Base-by-base conservation (phyloP, 371 early-diverging fungal species). In the Circinella minor region DNA sequence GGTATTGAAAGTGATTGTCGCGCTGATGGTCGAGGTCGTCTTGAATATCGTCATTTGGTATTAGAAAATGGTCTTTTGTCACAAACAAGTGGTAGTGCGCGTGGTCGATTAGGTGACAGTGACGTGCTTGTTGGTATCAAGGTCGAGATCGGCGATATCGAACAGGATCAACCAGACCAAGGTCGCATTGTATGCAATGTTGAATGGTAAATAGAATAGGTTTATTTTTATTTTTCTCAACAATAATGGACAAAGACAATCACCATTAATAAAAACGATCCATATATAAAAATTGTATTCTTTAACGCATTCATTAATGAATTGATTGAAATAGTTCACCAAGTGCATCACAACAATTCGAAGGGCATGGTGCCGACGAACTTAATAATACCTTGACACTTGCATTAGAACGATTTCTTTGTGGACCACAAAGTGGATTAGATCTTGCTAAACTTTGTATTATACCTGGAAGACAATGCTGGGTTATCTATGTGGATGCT, bases 81-180 rank as follows among this genome's bases (percentile, higher is more conserved):
- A n/a, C 95, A 96, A 77, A 91, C 95, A 36, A 91, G 89, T 67
- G 96, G 98, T 8, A 91, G 92, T 74, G 93, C 93, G 43, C 90
- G 94, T 48, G 82, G 90, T 73, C 90, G 95, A 47, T 75, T 93
- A 43, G 94, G 94, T 3, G 88, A 88, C 27, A 95, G 96, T 1
- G 95, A 96, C 69, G 91, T 97, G 0, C 82, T 98, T 18, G 97
- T 97, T 17, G 97, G 98, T 39, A 88, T 97, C 76, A 97, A 96
- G 75, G 95, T 93, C 4, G 96, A 95, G 70, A 90, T 96, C 59
- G 94, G 90, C 38, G 82, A 86, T 36, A 86, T 93, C 54, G 88
- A 91, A 38, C 86, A 77, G 7, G 86, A 77, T 8, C 83, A 80
- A 49, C 81, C 81, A 14, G 83, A 88, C 61, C 63, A 74, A 63